Percentiles rank a stretch among this genome's conserved stretches.
Evolutionary conservation across 176 grass and related monocot species (phyloP).

Genomic region (Melocanna baccifera): DNA sequence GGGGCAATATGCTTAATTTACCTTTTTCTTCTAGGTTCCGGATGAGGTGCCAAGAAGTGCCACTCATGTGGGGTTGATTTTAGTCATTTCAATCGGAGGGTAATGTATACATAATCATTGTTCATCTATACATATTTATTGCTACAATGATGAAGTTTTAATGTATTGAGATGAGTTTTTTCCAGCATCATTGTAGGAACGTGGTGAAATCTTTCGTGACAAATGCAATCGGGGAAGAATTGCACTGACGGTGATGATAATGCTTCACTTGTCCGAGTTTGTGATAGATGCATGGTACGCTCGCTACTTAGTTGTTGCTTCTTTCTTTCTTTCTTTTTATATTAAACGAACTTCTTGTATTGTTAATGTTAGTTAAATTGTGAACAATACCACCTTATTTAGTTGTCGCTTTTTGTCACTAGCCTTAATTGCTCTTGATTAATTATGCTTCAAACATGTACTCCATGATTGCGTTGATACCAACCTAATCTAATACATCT

Average conservation of each 20-base stretch:
- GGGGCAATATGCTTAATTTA: constrained; percentile 2
- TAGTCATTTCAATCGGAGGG: constrained; percentile 84
- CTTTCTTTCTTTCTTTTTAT: background rate
- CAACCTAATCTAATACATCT: background rate
- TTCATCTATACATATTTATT: constrained; percentile 16
- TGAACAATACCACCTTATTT: background rate
- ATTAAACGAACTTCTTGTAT: background rate
- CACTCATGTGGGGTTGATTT: constrained; percentile 80
- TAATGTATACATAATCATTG: constrained; percentile 36
- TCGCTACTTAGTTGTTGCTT: background rate
- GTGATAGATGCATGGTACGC: constrained; percentile 96
- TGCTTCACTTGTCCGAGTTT: constrained; percentile 91
- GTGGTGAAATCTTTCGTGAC: constrained; percentile 98
- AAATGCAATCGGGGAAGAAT: constrained; percentile 96
- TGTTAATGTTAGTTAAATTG: background rate
- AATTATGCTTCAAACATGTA: background rate
- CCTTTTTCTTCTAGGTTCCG: constrained; percentile 58
- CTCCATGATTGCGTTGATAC: background rate
- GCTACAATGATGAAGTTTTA: background rate
- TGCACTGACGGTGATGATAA: constrained; percentile 84
- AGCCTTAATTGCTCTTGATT: background rate
- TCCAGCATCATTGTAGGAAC: constrained; percentile 97
- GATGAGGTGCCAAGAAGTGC: constrained; percentile 88
- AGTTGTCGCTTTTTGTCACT: background rate
- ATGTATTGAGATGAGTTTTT: background rate